phyloP scores from a whole-genome alignment of 164 flowering plant genomes.

The Stephania japonica region DNA sequence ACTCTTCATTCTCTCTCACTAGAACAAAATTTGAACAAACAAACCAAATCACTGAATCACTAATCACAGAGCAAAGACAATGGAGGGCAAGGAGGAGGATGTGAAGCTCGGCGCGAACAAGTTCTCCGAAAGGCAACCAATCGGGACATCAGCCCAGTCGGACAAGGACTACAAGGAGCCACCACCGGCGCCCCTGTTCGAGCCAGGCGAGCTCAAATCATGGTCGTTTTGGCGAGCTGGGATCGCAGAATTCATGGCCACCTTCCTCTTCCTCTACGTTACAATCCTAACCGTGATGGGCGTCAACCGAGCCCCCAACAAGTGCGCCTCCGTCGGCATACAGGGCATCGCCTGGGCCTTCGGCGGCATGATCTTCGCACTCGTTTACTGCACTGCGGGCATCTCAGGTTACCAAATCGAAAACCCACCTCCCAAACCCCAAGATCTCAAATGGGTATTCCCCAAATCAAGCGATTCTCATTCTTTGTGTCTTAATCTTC shows the following conservation, averaged over 20 bases:
- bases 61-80: not conserved
- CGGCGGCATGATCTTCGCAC: slow-evolving; percentile 67
- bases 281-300: slow-evolving; percentile 60
- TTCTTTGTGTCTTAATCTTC: not conserved
- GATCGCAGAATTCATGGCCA: slow-evolving; percentile 55
- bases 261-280: slow-evolving; percentile 58
- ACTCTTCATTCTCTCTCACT: not conserved
- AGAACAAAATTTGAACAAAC: too few species aligned
- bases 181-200: slow-evolving; percentile 54
- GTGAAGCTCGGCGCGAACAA: slow-evolving; percentile 60
- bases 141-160: slow-evolving; percentile 51
- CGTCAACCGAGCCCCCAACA: slow-evolving; percentile 27
- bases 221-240: slow-evolving; percentile 69
- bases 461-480: too few species aligned
- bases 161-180: slow-evolving; percentile 64
- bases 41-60: not conserved
- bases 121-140: slow-evolving; percentile 51
- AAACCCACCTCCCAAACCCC: not conserved
- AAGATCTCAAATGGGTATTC: not conserved
- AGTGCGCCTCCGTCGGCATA: slow-evolving; percentile 50
- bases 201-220: slow-evolving; percentile 45
- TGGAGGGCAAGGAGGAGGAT: slow-evolving; percentile 56
- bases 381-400: slow-evolving; percentile 70
- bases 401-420: slow-evolving; percentile 41
- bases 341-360: slow-evolving; percentile 71